phyloP scores from a whole-genome alignment of 768 basidiomycete genomes.

The Boletus pseudo-olivaceus region DNA sequence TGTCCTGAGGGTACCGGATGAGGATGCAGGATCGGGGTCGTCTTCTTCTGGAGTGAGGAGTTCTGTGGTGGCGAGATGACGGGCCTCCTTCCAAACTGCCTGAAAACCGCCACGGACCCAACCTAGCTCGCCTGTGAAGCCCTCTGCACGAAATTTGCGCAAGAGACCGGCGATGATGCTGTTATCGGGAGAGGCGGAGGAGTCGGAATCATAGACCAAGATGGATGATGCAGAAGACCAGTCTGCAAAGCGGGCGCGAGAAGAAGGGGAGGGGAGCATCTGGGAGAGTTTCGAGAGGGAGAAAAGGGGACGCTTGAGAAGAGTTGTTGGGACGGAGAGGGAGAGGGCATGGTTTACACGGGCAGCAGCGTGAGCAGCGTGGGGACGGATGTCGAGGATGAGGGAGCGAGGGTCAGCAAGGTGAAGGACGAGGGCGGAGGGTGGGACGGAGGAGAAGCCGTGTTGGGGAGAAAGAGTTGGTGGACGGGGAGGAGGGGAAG shows the following conservation, averaged over 20 bases:
- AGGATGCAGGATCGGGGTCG: conserved; percentile 36
- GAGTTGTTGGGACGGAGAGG: conserved; percentile 89
- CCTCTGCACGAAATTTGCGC: conserved; percentile 66
- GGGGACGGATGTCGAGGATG: conserved; percentile 86
- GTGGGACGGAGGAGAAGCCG: conserved; percentile 23
- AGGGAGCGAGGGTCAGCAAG: conserved; percentile 44
- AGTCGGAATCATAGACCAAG: conserved; percentile 85
- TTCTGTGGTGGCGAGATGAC: conserved; percentile 49
- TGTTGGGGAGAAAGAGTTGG: background rate
- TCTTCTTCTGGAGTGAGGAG: conserved; percentile 50
- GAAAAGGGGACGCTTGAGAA: conserved; percentile 88
- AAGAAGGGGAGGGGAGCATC: conserved; percentile 68
- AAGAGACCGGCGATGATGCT: conserved; percentile 71
- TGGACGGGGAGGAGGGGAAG: background rate
- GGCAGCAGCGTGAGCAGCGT: conserved; percentile 63
- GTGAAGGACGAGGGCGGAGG: conserved; percentile 30
- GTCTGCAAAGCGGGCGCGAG: conserved; percentile 55
- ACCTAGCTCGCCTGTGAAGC: conserved; percentile 57
- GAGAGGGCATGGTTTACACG: conserved; percentile 72
- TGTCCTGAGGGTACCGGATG: conserved; percentile 42
- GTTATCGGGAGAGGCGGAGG: conserved; percentile 52
- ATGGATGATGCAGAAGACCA: conserved; percentile 63
- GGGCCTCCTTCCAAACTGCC: conserved; percentile 54
- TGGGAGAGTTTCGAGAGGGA: conserved; percentile 70
- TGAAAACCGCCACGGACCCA: conserved; percentile 87